Conservation (phyloP, 441 rosid species). For the Brassica hybrid region DNA sequence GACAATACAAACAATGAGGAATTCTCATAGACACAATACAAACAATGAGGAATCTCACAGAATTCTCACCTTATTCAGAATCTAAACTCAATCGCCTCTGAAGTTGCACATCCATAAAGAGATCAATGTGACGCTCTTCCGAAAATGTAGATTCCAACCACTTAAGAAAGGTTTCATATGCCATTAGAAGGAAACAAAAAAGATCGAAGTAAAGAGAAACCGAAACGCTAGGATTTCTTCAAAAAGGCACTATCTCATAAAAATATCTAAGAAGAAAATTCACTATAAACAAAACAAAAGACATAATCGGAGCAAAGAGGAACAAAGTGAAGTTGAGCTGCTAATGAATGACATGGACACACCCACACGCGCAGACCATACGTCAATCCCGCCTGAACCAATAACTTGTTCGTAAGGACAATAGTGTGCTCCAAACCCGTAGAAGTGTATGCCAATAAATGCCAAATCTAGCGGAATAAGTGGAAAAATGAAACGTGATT, state of each 20-base stretch:
- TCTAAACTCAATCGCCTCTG: not conserved
- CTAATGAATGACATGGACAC: not conserved
- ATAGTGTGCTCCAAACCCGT: too few species aligned
- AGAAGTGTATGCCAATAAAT: too few species aligned
- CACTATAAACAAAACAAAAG: not conserved
- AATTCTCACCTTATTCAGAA: not conserved
- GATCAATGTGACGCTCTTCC: too few species aligned
- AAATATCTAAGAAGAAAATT: not conserved
- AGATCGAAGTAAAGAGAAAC: too few species aligned
- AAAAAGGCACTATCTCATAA: too few species aligned
- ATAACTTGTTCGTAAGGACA: not conserved
- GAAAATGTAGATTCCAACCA: too few species aligned
- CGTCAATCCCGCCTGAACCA: not conserved
- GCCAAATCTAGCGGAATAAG: too few species aligned
- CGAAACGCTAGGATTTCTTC: too few species aligned
- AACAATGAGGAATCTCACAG: not conserved
- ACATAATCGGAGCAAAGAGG: not conserved
- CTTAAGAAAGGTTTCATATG: too few species aligned
- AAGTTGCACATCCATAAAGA: too few species aligned
- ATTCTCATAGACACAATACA: not conserved
- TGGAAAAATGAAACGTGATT: not conserved
- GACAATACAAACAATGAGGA: too few species aligned
- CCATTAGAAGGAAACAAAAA: too few species aligned
- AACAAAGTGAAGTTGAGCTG: not conserved
- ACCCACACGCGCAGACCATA: not conserved